phyloP scores from a whole-genome alignment of 2,329 filamentous ascomycete species.

The Colletotrichum agaves region DNA sequence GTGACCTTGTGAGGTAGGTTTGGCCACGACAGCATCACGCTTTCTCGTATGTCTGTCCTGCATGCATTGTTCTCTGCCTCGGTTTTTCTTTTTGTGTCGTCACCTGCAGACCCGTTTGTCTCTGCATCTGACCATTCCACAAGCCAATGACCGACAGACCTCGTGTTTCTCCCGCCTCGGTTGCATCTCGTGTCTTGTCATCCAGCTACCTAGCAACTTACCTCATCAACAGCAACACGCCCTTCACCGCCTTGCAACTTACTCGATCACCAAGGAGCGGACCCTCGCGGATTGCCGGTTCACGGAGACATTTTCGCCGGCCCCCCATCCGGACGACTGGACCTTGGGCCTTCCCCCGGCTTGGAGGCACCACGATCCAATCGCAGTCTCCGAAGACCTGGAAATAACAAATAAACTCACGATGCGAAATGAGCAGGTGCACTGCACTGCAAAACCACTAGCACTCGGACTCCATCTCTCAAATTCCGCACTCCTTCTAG shows the following conservation, averaged over 20 bases:
- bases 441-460: neutral
- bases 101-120: conserved; percentile 16
- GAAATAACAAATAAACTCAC: neutral
- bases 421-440: neutral
- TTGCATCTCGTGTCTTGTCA: neutral
- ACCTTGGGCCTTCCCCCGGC: neutral
- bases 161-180: neutral
- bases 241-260: neutral
- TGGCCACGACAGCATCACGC: neutral
- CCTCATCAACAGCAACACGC: neutral
- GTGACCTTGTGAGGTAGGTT: no score
- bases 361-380: neutral
- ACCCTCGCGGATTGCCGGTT: neutral
- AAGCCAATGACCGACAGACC: neutral
- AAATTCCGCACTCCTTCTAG: conserved; percentile 28
- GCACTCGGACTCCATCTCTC: neutral
- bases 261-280: neutral
- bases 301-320: conserved; percentile 13
- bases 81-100: conserved; percentile 5
- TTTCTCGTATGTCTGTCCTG: neutral
- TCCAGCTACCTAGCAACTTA: neutral
- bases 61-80: conserved; percentile 13
- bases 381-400: conserved; percentile 11
- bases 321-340: conserved; percentile 21
- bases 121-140: conserved; percentile 18